Conservation (phyloP, 768 basidiomycete species). For the Gymnopilus dilepis region DNA sequence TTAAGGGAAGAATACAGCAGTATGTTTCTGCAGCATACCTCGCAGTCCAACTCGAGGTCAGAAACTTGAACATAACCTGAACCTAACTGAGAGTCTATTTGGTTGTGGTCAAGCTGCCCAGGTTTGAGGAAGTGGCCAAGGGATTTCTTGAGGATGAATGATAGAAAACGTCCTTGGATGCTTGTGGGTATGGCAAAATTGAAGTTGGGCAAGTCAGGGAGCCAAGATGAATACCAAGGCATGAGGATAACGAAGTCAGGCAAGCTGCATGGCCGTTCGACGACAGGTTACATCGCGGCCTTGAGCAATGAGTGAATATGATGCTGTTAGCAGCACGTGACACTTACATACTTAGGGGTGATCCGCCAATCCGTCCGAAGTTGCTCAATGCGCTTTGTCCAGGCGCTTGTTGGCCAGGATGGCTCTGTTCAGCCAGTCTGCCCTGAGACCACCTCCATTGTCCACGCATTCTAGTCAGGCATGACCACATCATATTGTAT, state of each 20-base stretch:
- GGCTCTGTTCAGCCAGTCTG: constrained; percentile 12
- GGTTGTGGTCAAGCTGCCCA: constrained; percentile 84
- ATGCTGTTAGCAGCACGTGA: neutral
- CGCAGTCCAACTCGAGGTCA: constrained; percentile 77
- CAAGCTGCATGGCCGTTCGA: neutral
- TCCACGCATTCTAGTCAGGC: constrained; percentile 12
- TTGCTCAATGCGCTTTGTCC: neutral
- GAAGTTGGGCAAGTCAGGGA: constrained; percentile 69
- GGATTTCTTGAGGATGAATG: constrained; percentile 82
- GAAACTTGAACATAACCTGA: constrained; percentile 88
- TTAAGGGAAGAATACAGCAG: constrained; percentile 14
- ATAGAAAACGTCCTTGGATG: constrained; percentile 89
- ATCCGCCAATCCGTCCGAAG: neutral
- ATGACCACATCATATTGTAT: no score
- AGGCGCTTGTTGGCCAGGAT: neutral
- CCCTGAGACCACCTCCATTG: neutral
- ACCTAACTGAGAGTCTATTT: constrained; percentile 93
- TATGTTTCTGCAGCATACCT: constrained; percentile 51
- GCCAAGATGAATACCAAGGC: constrained; percentile 61
- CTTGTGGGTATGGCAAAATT: constrained; percentile 68
- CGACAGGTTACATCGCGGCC: neutral
- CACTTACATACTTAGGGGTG: neutral
- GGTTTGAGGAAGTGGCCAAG: constrained; percentile 88
- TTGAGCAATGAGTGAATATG: neutral
- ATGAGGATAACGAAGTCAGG: constrained; percentile 21